Conservation (phyloP, 805 yeast species). For the Tetrapisispora nanseiensis region DNA sequence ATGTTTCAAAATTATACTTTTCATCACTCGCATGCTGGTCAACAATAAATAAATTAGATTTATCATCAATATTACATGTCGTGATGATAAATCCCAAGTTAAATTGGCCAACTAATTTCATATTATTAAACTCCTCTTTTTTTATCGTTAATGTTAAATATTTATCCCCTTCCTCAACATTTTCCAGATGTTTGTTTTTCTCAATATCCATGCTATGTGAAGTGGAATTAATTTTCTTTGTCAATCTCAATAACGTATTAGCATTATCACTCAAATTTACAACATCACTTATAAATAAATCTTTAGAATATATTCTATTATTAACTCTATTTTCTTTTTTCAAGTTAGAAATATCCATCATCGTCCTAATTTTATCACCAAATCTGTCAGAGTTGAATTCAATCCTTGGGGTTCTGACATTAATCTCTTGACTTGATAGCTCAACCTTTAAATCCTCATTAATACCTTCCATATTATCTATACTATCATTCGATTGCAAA, state of each 20-base stretch:
- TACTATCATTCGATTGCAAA: neutral
- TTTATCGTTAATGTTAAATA: constrained; percentile 50
- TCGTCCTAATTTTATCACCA: neutral
- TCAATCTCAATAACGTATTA: neutral
- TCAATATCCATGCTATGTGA: constrained; percentile 1
- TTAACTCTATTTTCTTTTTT: neutral
- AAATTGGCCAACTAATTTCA: constrained; percentile 87
- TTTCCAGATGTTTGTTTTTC: constrained; percentile 31
- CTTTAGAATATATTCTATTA: neutral
- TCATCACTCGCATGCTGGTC: constrained; percentile 99
- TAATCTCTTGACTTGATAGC: constrained; percentile 10
- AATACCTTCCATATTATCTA: neutral
- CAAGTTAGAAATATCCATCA: neutral
- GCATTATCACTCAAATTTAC: neutral
- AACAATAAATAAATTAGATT: constrained; percentile 63
- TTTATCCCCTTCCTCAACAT: constrained; percentile 45
- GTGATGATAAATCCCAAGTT: constrained; percentile 91
- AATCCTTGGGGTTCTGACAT: constrained; percentile 10
- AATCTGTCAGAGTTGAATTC: neutral
- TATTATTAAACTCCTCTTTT: constrained; percentile 61
- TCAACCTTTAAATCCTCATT: neutral
- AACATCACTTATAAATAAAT: neutral
- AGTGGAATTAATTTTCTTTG: neutral
- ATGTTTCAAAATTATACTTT: constrained; percentile 75
- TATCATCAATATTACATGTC: constrained; percentile 33